phyloP scores from a whole-genome alignment of 345 rosid species.

The Lepidium didymum region DNA sequence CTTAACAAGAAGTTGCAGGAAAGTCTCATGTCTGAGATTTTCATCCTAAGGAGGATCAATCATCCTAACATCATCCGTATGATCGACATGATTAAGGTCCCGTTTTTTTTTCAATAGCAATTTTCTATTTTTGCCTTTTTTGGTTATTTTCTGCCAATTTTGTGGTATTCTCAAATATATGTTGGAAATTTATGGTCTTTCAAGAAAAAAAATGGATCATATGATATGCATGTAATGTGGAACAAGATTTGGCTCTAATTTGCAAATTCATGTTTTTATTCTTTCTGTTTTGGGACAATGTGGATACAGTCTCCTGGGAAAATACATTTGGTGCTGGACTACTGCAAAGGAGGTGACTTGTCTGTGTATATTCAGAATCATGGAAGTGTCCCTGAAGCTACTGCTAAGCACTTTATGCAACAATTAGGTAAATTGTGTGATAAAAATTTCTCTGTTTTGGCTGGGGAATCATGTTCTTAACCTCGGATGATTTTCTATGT shows the following conservation, averaged over 20 bases:
- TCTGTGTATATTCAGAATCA: conserved; percentile 71
- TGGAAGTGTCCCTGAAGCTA: conserved; percentile 69
- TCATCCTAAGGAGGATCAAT: conserved; percentile 55
- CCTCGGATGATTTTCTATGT: background rate
- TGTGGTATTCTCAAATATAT: background rate
- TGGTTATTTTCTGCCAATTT: background rate
- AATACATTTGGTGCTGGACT: conserved; percentile 81
- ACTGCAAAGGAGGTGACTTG: conserved; percentile 89
- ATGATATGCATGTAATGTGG: background rate
- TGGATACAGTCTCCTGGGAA: conserved; percentile 67
- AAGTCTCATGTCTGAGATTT: conserved; percentile 89
- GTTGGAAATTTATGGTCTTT: background rate
- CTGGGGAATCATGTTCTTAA: background rate
- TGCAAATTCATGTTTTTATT: background rate
- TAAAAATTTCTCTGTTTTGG: background rate
- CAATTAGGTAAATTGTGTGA: conserved; percentile 58
- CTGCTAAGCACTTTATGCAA: conserved; percentile 88
- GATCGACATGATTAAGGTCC: conserved; percentile 85
- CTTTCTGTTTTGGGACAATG: background rate
- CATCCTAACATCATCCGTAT: conserved; percentile 87
- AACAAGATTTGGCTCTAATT: background rate
- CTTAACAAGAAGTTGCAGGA: conserved; percentile 83
- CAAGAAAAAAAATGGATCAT: background rate
- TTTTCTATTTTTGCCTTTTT: background rate
- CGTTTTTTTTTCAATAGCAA: background rate